Conservation (phyloP, 1,284 basidiomycete species). For the Puccinia coronata region DNA sequence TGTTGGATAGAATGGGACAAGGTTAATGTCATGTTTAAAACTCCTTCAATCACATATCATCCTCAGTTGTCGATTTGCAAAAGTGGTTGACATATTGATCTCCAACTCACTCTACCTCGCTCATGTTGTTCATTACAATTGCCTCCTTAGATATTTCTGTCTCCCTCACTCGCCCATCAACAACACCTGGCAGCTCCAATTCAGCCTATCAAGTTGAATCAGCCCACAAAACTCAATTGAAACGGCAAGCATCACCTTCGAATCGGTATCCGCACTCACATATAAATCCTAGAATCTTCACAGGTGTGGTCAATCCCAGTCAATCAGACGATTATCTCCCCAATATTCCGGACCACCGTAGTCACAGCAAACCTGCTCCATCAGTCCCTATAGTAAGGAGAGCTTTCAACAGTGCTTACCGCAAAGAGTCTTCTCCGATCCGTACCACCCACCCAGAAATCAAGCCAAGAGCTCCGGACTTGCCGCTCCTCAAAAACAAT, state of each 20-base stretch:
- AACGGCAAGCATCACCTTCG: not conserved
- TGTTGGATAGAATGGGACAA: slow-evolving; percentile 27
- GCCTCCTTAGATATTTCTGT: slow-evolving; percentile 11
- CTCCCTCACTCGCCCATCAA: slow-evolving; percentile 12
- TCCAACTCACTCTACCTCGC: not conserved
- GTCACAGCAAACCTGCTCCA: not conserved
- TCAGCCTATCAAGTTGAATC: not conserved
- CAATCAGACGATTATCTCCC: slow-evolving; percentile 18
- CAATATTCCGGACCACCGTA: slow-evolving; percentile 8
- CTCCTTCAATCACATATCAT: not conserved
- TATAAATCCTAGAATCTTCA: not conserved
- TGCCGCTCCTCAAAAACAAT: too few species aligned
- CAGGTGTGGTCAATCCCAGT: slow-evolving; percentile 15
- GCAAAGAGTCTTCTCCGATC: too few species aligned
- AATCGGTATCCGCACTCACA: slow-evolving; percentile 2
- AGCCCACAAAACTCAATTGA: not conserved
- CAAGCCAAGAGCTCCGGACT: too few species aligned
- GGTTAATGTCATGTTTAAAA: slow-evolving; percentile 18
- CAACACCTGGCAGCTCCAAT: not conserved
- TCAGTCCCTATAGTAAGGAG: not conserved
- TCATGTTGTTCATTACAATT: not conserved
- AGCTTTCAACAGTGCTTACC: slow-evolving; percentile 1
- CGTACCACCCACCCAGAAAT: not conserved
- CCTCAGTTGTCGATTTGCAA: not conserved
- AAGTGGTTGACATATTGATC: not conserved